phyloP scores from a whole-genome alignment of 1,284 basidiomycete species.

The Ganoderma leucocontextum region DNA sequence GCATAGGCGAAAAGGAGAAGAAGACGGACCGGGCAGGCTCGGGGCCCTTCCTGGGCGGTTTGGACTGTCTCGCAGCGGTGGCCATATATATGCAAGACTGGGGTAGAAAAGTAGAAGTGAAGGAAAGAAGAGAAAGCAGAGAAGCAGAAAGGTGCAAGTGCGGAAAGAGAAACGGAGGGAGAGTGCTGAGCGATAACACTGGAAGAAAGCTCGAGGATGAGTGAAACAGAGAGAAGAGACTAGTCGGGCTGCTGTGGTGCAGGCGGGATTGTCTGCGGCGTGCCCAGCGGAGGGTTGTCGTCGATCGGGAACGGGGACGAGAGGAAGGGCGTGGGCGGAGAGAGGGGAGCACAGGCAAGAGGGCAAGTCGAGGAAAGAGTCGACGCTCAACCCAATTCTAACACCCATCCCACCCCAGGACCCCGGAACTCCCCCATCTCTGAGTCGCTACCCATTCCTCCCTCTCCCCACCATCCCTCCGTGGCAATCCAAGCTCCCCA shows the following conservation, averaged over 20 bases:
- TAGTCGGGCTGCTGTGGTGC: conserved; percentile 20
- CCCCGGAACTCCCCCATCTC: conserved; percentile 23
- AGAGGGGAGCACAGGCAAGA: conserved; percentile 31
- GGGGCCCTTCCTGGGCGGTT: conserved; percentile 64
- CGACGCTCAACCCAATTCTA: conserved; percentile 30
- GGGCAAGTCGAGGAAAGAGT: conserved; percentile 23
- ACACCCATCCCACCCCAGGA: conserved; percentile 14
- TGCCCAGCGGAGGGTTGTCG: conserved; percentile 27
- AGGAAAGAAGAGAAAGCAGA: conserved; percentile 45
- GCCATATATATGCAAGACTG: conserved; percentile 62
- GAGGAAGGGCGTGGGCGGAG: conserved; percentile 26
- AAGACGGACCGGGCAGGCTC: conserved; percentile 64
- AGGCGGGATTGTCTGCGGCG: conserved; percentile 17
- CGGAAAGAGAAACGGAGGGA: conserved; percentile 23
- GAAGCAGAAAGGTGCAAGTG: conserved; percentile 36
- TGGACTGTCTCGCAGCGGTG: conserved; percentile 65
- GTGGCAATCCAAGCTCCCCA: not conserved
- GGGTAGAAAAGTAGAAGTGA: conserved; percentile 33
- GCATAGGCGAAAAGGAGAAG: conserved; percentile 16
- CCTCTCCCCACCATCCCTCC: not conserved
- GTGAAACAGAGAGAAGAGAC: conserved; percentile 18
- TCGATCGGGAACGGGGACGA: conserved; percentile 31
- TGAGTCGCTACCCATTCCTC: not conserved
- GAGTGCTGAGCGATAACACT: conserved; percentile 44
- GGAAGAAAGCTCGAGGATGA: conserved; percentile 35